Evolutionary conservation across 2,329 filamentous ascomycete genomes (phyloP).

Genomic region (Cladosporium sp.): DNA sequence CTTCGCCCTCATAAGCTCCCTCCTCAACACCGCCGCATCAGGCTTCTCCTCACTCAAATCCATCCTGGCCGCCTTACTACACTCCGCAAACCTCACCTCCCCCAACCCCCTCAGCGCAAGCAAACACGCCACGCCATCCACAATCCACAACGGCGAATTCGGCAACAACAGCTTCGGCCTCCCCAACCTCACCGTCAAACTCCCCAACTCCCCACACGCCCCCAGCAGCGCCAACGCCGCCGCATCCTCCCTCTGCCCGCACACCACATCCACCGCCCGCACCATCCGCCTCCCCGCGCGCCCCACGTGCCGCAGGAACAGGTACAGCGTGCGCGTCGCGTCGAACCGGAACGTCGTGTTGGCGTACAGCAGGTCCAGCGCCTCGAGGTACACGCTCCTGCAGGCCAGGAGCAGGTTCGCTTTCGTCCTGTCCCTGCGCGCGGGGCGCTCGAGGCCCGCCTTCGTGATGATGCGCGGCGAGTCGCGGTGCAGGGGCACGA

Average conservation of each 20-base stretch:
- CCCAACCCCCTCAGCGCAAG: conserved; percentile 24
- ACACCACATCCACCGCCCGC: conserved; percentile 21
- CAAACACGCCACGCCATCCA: conserved; percentile 24
- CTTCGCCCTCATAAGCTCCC: conserved; percentile 20
- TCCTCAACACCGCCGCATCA: conserved; percentile 20
- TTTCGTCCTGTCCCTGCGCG: conserved; percentile 34
- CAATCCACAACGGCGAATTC: conserved; percentile 20
- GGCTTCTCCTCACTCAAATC: conserved; percentile 18
- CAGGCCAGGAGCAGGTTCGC: conserved; percentile 38
- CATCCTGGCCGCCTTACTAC: not conserved
- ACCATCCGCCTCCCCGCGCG: conserved; percentile 21
- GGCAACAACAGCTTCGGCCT: conserved; percentile 18
- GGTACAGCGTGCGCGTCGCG: conserved; percentile 39
- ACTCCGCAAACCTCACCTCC: conserved; percentile 17
- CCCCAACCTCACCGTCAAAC: conserved; percentile 20
- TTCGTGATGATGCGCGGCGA: conserved; percentile 24
- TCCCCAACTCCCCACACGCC: conserved; percentile 20
- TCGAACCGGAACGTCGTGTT: conserved; percentile 42
- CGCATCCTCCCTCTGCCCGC: conserved; percentile 25
- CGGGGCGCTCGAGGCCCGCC: conserved; percentile 17
- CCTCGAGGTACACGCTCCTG: conserved; percentile 37
- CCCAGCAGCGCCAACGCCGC: conserved; percentile 26
- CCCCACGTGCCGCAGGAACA: conserved; percentile 31
- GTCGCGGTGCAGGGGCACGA: conserved; percentile 21
- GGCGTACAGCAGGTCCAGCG: conserved; percentile 40